Conservation (phyloP, 495 filamentous ascomycete genomes). For the Lentithecium fluviatile region DNA sequence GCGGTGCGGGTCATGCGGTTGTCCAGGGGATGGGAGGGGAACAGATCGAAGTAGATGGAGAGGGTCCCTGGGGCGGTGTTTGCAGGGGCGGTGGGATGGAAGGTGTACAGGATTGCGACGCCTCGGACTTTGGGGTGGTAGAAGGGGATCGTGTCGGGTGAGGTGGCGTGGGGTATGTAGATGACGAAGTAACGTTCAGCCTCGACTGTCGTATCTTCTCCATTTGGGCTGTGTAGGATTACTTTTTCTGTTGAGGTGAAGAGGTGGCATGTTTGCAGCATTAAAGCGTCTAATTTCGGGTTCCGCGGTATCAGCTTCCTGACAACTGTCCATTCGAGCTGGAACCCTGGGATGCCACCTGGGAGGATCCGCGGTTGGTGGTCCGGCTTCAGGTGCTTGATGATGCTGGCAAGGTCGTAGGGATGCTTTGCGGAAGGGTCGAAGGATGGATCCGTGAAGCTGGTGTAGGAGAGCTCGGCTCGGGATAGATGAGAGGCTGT, state of each 20-base stretch:
- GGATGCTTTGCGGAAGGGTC: conserved; percentile 19
- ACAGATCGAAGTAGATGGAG: conserved; percentile 69
- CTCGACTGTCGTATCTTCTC: conserved; percentile 14
- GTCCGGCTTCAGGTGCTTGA: conserved; percentile 39
- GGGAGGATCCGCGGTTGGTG: conserved; percentile 43
- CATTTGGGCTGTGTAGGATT: conserved; percentile 21
- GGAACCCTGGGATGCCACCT: conserved; percentile 51
- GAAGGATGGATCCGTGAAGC: conserved; percentile 39
- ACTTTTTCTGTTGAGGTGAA: conserved; percentile 41
- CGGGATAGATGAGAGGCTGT: conserved; percentile 80
- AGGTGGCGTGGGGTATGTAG: conserved; percentile 70
- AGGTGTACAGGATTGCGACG: conserved; percentile 72
- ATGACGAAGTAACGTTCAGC: conserved; percentile 59
- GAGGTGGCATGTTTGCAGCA: conserved; percentile 80
- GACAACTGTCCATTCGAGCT: conserved; percentile 60
- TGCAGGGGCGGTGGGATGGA: conserved; percentile 36
- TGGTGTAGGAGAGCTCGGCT: conserved; percentile 75
- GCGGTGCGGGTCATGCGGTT: conserved; percentile 68
- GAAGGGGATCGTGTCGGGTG: conserved; percentile 66
- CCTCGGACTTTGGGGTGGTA: conserved; percentile 78
- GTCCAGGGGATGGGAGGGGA: conserved; percentile 45
- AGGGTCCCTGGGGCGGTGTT: conserved; percentile 49
- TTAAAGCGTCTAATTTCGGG: conserved; percentile 64
- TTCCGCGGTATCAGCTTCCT: conserved; percentile 80
- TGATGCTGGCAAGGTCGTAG: conserved; percentile 31